Evolutionary conservation across 2,329 filamentous ascomycete species (phyloP), one percentile per base, ranked within the genome.

Genomic region (Colletotrichum cereale): DNA sequence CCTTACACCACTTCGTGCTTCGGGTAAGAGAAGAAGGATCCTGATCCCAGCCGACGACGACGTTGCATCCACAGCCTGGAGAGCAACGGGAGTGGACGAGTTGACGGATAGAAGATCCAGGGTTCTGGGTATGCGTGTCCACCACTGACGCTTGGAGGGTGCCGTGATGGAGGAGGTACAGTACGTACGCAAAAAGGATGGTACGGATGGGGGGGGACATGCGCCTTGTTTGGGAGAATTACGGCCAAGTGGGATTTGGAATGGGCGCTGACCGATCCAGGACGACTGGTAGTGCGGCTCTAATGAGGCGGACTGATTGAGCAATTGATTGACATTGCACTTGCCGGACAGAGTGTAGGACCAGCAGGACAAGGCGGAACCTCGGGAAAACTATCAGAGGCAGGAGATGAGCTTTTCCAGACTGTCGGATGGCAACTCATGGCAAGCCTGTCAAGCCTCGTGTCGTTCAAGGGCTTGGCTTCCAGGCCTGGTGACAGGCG

Each of bases 271-370:
- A 44, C 55, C 42, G 26, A 40, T 66, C 55, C 47, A 29, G 63
- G 31, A 24, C n/a, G 31, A 48, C 55, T 69, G 62, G 38, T 55
- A 53, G 31, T 52, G 61, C 48, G 26, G 53, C 38, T 44, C 31
- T 66, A 26, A 67, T 67, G 65, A 24, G 53, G n/a, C 36, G 29
- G 18, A 42, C 57, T 62, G 26, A 66, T 67, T 56, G 66, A 53
- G 67, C 56, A 60, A 71, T 67, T 71, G 67, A 71, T 71, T 71
- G 64, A 52, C 63, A 71, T 67, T 52, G 48, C 34, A 24, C 48
- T 66, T 58, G 40, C 63, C 63, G 18, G 67, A 67, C 63, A 44
- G 34, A 57, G 57, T 62, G 38, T n/a, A 44, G 34, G 52, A 50
- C 57, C 57, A 47, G 63, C 44, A 40, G 63, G 57, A 50, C 36